These are phyloP conservation scores for Rhododendron ovatum DNA, from an alignment of 148 eudicot genomes.

Conservation along the genomic window DNA sequence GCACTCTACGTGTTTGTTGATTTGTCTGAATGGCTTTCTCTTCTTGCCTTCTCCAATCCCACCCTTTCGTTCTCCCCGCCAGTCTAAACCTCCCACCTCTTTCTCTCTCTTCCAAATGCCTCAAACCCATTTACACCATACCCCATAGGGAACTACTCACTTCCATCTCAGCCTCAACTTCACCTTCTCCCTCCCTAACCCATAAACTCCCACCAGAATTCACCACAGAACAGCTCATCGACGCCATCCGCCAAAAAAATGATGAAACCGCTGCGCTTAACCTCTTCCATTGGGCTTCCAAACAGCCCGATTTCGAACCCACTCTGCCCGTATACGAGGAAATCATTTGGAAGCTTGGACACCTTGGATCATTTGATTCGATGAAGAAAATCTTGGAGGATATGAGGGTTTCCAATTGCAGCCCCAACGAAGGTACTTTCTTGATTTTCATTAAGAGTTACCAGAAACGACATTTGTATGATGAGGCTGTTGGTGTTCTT, in stretches of 20 bases:
- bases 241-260: slow-evolving; percentile 44
- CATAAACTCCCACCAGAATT: slow-evolving; percentile 43
- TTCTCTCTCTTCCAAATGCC: slow-evolving; percentile 17
- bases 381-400: slow-evolving; percentile 57
- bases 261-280: slow-evolving; percentile 60
- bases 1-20: slow-evolving; percentile 37
- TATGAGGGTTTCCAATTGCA: slow-evolving; percentile 46
- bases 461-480: slow-evolving; percentile 44
- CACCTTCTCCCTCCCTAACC: slow-evolving; percentile 16
- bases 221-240: slow-evolving; percentile 60
- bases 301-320: slow-evolving; percentile 70
- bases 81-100: slow-evolving; percentile 16
- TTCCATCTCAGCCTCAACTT: slow-evolving; percentile 28
- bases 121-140: slow-evolving; percentile 15
- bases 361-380: slow-evolving; percentile 60
- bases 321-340: slow-evolving; percentile 53
- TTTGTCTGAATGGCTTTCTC: slow-evolving; percentile 52
- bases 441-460: slow-evolving; percentile 69
- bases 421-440: slow-evolving; percentile 57
- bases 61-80: slow-evolving; percentile 25
- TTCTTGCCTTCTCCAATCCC: slow-evolving; percentile 33
- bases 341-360: slow-evolving; percentile 62
- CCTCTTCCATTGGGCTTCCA: slow-evolving; percentile 77
- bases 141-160: slow-evolving; percentile 4
- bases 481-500: slow-evolving; percentile 73